phyloP scores from a whole-genome alignment of 495 filamentous ascomycete species.

The Hypoxylon lenormandii region DNA sequence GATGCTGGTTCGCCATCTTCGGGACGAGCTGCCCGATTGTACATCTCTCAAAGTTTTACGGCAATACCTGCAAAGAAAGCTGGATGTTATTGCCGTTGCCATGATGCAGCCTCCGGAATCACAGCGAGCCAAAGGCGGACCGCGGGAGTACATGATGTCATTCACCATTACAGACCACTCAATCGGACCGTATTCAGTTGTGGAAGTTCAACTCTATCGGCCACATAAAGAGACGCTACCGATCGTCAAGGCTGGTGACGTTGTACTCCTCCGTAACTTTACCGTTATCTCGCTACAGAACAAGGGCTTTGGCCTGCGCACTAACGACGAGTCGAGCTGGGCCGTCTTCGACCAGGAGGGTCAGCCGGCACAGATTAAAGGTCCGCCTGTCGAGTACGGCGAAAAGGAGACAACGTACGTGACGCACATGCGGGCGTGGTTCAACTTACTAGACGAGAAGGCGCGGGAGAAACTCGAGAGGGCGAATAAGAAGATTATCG shows the following conservation, averaged over 20 bases:
- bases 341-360: slow-evolving; percentile 66
- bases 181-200: slow-evolving; percentile 58
- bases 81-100: slow-evolving; percentile 77
- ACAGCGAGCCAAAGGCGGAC: slow-evolving; percentile 71
- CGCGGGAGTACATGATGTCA: slow-evolving; percentile 75
- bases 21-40: slow-evolving; percentile 74
- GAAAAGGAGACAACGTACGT: slow-evolving; percentile 54
- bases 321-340: slow-evolving; percentile 66
- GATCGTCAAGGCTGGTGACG: slow-evolving; percentile 73
- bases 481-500: slow-evolving; percentile 56
- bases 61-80: slow-evolving; percentile 63
- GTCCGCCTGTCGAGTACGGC: slow-evolving; percentile 59
- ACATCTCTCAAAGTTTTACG: slow-evolving; percentile 73
- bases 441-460: slow-evolving; percentile 52
- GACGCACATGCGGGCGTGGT: slow-evolving; percentile 56
- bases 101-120: slow-evolving; percentile 66
- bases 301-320: slow-evolving; percentile 62
- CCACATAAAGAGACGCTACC: slow-evolving; percentile 80
- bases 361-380: slow-evolving; percentile 59
- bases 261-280: slow-evolving; percentile 80
- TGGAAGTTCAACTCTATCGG: slow-evolving; percentile 77
- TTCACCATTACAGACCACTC: slow-evolving; percentile 77
- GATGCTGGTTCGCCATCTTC: slow-evolving; percentile 61
- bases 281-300: slow-evolving; percentile 69
- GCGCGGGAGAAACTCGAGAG: slow-evolving; percentile 56